Percentiles rank a stretch among this genome's conserved stretches.
Conservation (phyloP, 1,284 basidiomycete genomes). For the Ganoderma sinense region DNA sequence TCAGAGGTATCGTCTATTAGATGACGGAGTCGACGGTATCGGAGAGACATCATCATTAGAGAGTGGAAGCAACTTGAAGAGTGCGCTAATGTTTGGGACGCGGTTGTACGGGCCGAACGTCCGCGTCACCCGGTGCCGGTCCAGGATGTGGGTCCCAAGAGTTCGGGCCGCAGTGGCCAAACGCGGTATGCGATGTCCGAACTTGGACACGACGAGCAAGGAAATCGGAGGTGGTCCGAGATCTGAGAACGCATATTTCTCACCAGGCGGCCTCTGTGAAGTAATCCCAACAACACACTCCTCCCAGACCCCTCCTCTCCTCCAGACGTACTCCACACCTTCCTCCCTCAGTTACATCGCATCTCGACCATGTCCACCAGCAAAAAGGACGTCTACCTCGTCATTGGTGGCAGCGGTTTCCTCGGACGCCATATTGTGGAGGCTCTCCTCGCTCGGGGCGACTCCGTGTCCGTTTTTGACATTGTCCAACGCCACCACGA, state of each 20-base stretch:
- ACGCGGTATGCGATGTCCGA: not conserved
- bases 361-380: slow-evolving; percentile 34
- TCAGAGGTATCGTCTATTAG: too few relatives aligned
- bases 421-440: slow-evolving; percentile 92
- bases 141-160: not conserved
- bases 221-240: slow-evolving; percentile 4
- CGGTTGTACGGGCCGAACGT: too few relatives aligned
- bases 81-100: too few relatives aligned
- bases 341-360: not conserved
- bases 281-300: not conserved
- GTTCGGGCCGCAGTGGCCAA: not conserved
- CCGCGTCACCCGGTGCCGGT: not conserved
- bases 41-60: too few relatives aligned
- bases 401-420: slow-evolving; percentile 94
- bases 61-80: too few relatives aligned
- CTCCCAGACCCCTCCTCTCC: not conserved
- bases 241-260: slow-evolving; percentile 22
- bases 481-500: slow-evolving; percentile 90
- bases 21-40: too few relatives aligned
- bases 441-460: slow-evolving; percentile 79
- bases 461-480: slow-evolving; percentile 87
- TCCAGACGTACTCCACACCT: not conserved
- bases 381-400: slow-evolving; percentile 69
- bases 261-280: slow-evolving; percentile 2
- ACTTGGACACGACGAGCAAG: not conserved